These are phyloP conservation scores for Zygotorulaspora mrakii DNA, from an alignment of 1,139 yeast species.

Conservation along the genomic window DNA sequence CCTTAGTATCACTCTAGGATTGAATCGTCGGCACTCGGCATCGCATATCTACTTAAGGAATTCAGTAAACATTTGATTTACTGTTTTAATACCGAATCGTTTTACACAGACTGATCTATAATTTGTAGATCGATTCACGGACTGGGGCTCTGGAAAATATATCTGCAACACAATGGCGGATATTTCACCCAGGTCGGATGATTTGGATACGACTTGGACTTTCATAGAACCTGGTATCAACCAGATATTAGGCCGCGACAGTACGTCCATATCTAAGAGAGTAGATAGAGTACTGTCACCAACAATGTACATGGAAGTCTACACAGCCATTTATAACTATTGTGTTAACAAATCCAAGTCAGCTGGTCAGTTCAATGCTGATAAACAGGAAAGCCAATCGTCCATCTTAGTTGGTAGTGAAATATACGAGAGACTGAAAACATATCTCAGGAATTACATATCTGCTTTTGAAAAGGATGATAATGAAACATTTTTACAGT, in stretches of 20 bases:
- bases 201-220: slow-evolving; percentile 68
- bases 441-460: slow-evolving; percentile 63
- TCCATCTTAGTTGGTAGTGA: slow-evolving; percentile 74
- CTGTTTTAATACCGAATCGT: no score
- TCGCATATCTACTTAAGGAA: no score
- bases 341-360: slow-evolving; percentile 78
- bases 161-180: slow-evolving; percentile 31
- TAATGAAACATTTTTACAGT: slow-evolving; percentile 71
- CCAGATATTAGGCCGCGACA: slow-evolving; percentile 56
- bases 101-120: no score
- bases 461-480: slow-evolving; percentile 44
- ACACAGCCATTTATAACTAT: slow-evolving; percentile 88
- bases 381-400: slow-evolving; percentile 36
- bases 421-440: slow-evolving; percentile 67
- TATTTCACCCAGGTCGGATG: slow-evolving; percentile 41
- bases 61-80: no score
- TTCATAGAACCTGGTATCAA: slow-evolving; percentile 72
- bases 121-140: no score
- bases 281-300: slow-evolving; percentile 65
- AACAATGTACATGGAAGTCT: slow-evolving; percentile 66
- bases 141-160: no score
- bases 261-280: slow-evolving; percentile 21
- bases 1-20: no score
- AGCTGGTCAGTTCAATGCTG: slow-evolving; percentile 40
- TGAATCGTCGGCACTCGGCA: no score